Evolutionary conservation across 2,329 filamentous ascomycete genomes (phyloP), one percentile per base, ranked within the genome.

Genomic region (Epichloe sylvatica): DNA sequence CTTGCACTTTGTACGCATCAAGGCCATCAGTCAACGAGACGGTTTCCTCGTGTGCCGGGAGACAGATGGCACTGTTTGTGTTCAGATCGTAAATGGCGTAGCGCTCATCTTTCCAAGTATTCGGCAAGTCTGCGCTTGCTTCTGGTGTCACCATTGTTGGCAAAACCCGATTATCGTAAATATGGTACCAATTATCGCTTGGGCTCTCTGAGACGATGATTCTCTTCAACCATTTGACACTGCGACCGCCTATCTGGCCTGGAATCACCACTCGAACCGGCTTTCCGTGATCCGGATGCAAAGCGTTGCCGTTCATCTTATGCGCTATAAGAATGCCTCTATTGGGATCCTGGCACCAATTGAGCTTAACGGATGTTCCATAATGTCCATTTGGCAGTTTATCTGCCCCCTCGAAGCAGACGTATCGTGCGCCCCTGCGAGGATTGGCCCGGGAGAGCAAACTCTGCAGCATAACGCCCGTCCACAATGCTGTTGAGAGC

Each of bases 41-140:
- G 34, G 67, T 71, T 63, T 94, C 86, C 43, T 88, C 76, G 55
- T 96, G 89, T 8, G 82, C 80, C 1, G 90, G 90, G 60, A 82
- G 86, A 38, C 80, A 87, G 39, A 82, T 83, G 5, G 84, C 88
- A 17, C 86, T 91, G 59, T 96, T 96, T 15, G 84, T 81, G 57
- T 85, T 94, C 8, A 96, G 75, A 57, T 95, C 90, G 62, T 95
- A 94, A 53, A 96, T 95, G 19, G 88, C 88, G 60, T 95, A 94
- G 53, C 86, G 77, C 55, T 95, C 89, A 62, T 96, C 90, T 58
- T 72, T 83, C 90, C 90, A 96, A 70, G 82, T 86, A 21, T 83
- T 77, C 0, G 80, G 78, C 48, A 89, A 72, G 54, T 84, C 78
- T 2, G 82, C 81, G 51, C 86, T 83, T 61, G 84, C 82, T 56